Evolutionary conservation across 768 basidiomycete species (phyloP), one percentile per base, ranked within the genome.

Genomic region (Gloeopeniophorella convolvens): DNA sequence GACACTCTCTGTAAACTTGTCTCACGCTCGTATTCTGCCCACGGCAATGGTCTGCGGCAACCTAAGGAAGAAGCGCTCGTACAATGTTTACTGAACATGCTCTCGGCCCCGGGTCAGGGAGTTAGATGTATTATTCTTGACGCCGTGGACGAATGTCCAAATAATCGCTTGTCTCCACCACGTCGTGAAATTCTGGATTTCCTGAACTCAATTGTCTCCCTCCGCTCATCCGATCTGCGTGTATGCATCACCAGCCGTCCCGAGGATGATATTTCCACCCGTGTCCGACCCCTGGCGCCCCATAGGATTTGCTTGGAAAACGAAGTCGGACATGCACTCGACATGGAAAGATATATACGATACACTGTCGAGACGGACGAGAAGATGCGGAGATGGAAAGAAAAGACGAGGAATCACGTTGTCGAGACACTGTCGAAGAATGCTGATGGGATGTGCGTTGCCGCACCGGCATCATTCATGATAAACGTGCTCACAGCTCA

Each of bases 201-300:
- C 15, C 20, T 50, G 10, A 21, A 30, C 10, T n/a, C 16, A 8
- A 33, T 50, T 2, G 42, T 44, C 15, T 5, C 15, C 15, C 18
- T 20, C 3, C 42, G 10, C 0, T 3, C 37, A 5, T 12, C 42
- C 3, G 18, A 50, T 24, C 3, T 50, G 21, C 42, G 42, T 16
- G n/a, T 50, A 18, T 50, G 49, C 10, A 13, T 50, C n/a, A 43
- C 49, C 2, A 37, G 42, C n/a, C 28, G 49, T 13, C 49, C 28
- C 1, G 42, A 50, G 35, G 12, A 5, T 6, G 49, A 50, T 42
- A 45, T 50, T 15, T 16, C 9, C 2, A 1, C 16, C 6, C 6
- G 24, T 42, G 42, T 50, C 1, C 13, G 24, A 4, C 35, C 34
- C 1, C 12, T 50, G 35, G 42, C 27, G 6, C 3, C 4, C 12